A percentile compares a stretch with the other conserved stretches of the same genome.
Conservation (phyloP, 495 filamentous ascomycete genomes). For the Hyaloscypha variabilis region DNA sequence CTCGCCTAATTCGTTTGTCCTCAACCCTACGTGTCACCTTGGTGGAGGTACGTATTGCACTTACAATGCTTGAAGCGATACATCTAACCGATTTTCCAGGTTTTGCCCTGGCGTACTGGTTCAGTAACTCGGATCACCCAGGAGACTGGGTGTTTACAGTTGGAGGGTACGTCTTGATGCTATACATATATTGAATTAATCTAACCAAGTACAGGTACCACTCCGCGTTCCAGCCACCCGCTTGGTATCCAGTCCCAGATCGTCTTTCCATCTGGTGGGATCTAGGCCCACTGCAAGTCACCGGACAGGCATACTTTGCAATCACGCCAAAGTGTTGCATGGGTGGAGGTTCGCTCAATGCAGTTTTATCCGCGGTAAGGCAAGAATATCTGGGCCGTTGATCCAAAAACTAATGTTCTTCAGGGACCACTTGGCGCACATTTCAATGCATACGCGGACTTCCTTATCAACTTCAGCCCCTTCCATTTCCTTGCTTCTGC, state of each 20-base stretch:
- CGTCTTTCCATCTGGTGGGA: constrained; percentile 49
- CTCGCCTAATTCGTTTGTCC: constrained; percentile 35
- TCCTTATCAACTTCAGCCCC: constrained; percentile 11
- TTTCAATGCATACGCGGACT: constrained; percentile 6
- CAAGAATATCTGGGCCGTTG: too few relatives aligned
- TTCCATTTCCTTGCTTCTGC: background rate
- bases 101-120: constrained; percentile 51
- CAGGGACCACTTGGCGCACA: background rate
- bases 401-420: too few relatives aligned
- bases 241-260: constrained; percentile 44
- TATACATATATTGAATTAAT: too few relatives aligned
- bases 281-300: constrained; percentile 37
- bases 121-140: constrained; percentile 31
- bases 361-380: too few relatives aligned
- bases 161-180: constrained; percentile 48
- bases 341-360: constrained; percentile 38
- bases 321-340: constrained; percentile 54
- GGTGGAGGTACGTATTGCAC: too few relatives aligned
- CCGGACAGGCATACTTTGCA: constrained; percentile 52
- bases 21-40: constrained; percentile 43
- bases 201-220: too few relatives aligned
- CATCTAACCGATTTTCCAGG: too few relatives aligned
- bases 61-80: too few relatives aligned
- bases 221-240: constrained; percentile 38
- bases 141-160: constrained; percentile 57